These are phyloP conservation scores for Neurospora tetrasperma DNA, from an alignment of 495 filamentous ascomycete species.

Conservation along the genomic window DNA sequence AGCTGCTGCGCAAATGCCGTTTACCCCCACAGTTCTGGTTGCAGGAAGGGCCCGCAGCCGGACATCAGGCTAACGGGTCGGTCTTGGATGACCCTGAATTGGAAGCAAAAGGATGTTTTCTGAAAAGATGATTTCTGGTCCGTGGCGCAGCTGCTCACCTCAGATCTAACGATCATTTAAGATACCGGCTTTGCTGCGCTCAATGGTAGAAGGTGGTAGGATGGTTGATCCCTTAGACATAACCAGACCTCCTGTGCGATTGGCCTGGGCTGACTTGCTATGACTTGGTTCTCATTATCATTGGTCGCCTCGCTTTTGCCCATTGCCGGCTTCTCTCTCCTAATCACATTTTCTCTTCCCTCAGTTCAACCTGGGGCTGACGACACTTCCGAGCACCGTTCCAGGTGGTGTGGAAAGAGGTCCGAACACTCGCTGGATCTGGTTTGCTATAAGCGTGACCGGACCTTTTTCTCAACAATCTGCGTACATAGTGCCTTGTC, in stretches of 20 bases:
- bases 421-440: no score
- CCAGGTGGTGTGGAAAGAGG: no score
- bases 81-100: not conserved
- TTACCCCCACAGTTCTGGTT: not conserved
- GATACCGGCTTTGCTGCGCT: not conserved
- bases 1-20: not conserved
- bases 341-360: not conserved
- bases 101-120: not conserved
- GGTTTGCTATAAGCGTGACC: no score
- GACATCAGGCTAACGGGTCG: not conserved
- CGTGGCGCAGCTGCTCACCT: not conserved
- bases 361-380: not conserved
- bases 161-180: not conserved
- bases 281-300: not conserved
- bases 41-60: not conserved
- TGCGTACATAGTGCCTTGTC: not conserved
- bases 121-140: not conserved
- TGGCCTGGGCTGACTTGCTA: slow-evolving; percentile 1
- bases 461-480: no score
- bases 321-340: not conserved
- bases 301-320: slow-evolving; percentile 16
- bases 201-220: not conserved
- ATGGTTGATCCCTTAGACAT: not conserved
- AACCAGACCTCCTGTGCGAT: not conserved
- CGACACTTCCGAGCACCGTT: not conserved